Base-by-base conservation (phyloP, 306 rosid species). In the Casuarina cunninghamiana region DNA sequence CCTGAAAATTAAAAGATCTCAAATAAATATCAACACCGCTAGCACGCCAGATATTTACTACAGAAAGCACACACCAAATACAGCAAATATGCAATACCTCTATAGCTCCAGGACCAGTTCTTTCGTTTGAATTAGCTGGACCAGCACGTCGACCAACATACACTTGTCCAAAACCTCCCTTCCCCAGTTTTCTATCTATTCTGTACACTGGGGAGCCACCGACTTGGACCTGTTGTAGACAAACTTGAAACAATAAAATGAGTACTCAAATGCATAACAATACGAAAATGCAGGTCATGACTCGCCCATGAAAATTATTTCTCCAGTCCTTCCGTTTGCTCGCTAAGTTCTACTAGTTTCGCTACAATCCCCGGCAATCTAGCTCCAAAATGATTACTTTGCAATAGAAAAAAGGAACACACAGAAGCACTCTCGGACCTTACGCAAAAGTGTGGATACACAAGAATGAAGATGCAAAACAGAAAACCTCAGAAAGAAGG, bases 161-260 rank as follows among this genome's bases (percentile, higher is more conserved):
- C 49, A 95, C 99, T 87, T 95, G 97, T 55, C 99, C 99, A 78
- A 93, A 95, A 26, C 99, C 99, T 76, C 97, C 99, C 86, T 91
- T 93, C 49, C 99, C 99, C 69, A 95, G 85, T 85, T 93, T 95
- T 76, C 69, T 90, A 54, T 88, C 99, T 72, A 87, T 12, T 88
- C 81, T 93, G 87, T 93, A 95, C 41, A 51, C 39, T 17, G 99
- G 99, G 66, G 99, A 93, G 72, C 89, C 88, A 53, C 99, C 89
- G 13, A 95, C 96, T 84, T 90, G 96, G 66, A 82, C 84, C 94
- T 81, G 83, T 83, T 66, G 74, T 44, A n/a, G 50, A 49, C 10
- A 61, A 80, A 69, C 57, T 12, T 26, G 32, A 69, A 21, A 71
- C 15, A 79, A 63, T 1, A 26, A 21, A 71, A 39, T 26, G 63